phyloP scores from a whole-genome alignment of 805 yeast species.

The Nakazawaea ernobii region DNA sequence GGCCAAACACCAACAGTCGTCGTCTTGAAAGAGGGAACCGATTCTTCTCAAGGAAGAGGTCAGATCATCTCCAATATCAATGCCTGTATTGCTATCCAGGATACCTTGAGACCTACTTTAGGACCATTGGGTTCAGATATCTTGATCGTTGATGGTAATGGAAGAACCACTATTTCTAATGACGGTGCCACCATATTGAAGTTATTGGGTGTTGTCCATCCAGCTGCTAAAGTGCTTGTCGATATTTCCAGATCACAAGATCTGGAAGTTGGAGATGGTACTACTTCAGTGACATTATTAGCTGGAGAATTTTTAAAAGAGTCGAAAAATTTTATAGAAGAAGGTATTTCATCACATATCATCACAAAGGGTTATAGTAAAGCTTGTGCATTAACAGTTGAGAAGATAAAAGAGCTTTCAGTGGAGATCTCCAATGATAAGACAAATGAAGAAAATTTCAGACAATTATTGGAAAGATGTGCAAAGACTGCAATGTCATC shows the following conservation, averaged over 20 bases:
- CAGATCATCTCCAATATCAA: slow-evolving; percentile 93
- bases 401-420: slow-evolving; percentile 66
- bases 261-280: slow-evolving; percentile 98
- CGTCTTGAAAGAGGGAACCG: slow-evolving; percentile 97
- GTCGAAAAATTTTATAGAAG: slow-evolving; percentile 86
- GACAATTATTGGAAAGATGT: slow-evolving; percentile 80
- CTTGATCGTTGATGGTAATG: slow-evolving; percentile 74
- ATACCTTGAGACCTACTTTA: slow-evolving; percentile 86
- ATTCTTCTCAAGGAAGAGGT: slow-evolving; percentile 93
- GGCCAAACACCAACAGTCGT: slow-evolving; percentile 97
- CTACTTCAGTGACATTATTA: slow-evolving; percentile 89
- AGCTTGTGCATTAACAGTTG: slow-evolving; percentile 75
- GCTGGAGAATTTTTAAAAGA: slow-evolving; percentile 95
- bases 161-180: slow-evolving; percentile 91
- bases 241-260: slow-evolving; percentile 95
- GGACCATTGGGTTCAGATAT: slow-evolving; percentile 98
- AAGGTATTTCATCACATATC: slow-evolving; percentile 88
- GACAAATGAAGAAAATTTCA: slow-evolving; percentile 50
- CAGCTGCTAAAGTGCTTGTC: slow-evolving; percentile 95
- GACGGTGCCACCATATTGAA: slow-evolving; percentile 97
- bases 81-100: slow-evolving; percentile 97
- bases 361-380: slow-evolving; percentile 82
- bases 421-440: slow-evolving; percentile 50
- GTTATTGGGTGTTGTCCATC: slow-evolving; percentile 91
- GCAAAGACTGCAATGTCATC: slow-evolving; percentile 98